Conservation (phyloP, 2,329 filamentous ascomycete genomes). For the Arthrobotrys musiformis region DNA sequence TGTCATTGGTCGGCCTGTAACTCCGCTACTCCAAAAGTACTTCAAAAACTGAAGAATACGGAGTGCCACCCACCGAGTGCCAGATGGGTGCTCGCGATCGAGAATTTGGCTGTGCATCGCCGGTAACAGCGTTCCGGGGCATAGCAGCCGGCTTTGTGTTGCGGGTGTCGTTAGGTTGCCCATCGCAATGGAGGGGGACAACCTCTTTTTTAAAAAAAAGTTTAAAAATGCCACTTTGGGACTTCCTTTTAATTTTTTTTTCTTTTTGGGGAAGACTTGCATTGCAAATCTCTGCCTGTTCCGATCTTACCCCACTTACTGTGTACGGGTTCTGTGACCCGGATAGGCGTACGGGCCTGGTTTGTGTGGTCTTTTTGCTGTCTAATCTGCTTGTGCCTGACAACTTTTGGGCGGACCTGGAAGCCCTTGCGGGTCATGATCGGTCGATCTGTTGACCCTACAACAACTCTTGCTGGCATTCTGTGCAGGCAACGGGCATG, state of each 20-base stretch:
- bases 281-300: slow-evolving; percentile 35
- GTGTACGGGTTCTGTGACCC: neutral
- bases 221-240: slow-evolving; percentile 1
- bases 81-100: slow-evolving; percentile 21
- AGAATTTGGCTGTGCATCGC: slow-evolving; percentile 50
- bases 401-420: neutral
- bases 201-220: slow-evolving; percentile 27
- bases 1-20: slow-evolving; percentile 22
- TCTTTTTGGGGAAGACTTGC: neutral
- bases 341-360: slow-evolving; percentile 6
- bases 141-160: slow-evolving; percentile 9
- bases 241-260: neutral
- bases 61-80: neutral
- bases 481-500: too few species aligned
- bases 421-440: slow-evolving; percentile 3
- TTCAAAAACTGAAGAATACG: neutral
- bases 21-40: slow-evolving; percentile 3
- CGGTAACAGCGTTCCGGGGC: neutral
- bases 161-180: slow-evolving; percentile 33
- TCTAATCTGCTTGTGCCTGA: neutral
- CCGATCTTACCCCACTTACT: neutral
- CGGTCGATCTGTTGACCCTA: slow-evolving; percentile 28
- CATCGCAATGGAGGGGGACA: neutral
- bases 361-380: slow-evolving; percentile 4
- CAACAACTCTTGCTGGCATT: too few species aligned